Percentiles rank a stretch among this genome's conserved stretches.
Conservation (phyloP, 176 grass and related monocot genomes). For the Triticum urartu region DNA sequence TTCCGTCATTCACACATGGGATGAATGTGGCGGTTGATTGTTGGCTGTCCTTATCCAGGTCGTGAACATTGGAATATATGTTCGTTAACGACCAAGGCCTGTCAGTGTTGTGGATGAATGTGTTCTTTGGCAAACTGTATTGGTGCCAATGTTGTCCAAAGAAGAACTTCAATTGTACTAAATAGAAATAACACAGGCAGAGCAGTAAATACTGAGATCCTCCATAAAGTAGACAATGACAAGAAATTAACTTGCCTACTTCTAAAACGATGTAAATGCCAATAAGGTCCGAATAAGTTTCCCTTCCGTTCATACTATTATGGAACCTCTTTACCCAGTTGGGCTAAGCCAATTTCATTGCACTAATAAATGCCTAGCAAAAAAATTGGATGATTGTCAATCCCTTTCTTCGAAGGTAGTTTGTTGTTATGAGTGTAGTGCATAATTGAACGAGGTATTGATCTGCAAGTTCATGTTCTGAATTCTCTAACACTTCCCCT, state of each 20-base stretch:
- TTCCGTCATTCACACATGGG: background rate
- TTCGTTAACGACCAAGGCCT: background rate
- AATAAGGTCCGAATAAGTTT: background rate
- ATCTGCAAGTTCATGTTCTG: background rate
- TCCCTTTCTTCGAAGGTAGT: background rate
- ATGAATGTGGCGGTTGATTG: background rate
- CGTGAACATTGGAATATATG: background rate
- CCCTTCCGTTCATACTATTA: background rate
- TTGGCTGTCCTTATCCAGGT: background rate
- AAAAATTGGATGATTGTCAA: background rate
- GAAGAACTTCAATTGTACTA: background rate
- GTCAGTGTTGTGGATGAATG: background rate
- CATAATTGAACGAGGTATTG: background rate
- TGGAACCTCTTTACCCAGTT: background rate
- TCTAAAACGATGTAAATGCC: background rate
- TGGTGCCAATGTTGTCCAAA: background rate
- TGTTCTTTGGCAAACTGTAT: background rate
- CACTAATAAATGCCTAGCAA: background rate
- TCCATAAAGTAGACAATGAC: conserved; percentile 17
- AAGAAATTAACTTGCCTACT: background rate
- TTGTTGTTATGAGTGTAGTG: background rate
- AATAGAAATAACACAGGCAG: background rate
- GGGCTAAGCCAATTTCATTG: background rate
- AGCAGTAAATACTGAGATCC: background rate
- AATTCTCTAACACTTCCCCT: background rate